phyloP scores from a whole-genome alignment of 352 stramenopile species.

The Phytophthora parvispora region DNA sequence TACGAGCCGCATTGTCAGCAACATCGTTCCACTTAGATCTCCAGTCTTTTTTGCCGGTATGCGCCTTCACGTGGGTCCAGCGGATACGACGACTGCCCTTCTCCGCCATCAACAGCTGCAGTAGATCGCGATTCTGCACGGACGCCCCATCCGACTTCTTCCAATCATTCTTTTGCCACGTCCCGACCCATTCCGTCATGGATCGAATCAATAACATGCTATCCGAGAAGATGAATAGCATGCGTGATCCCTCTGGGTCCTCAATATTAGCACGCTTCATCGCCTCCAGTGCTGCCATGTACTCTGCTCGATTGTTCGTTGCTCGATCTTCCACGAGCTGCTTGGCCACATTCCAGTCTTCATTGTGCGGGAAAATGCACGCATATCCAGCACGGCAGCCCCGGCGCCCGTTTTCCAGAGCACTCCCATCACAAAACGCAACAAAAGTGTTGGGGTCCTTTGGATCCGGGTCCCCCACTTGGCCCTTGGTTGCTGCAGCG shows the following conservation, averaged over 20 bases:
- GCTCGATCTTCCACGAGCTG: constrained; percentile 51
- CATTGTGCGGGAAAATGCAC: constrained; percentile 79
- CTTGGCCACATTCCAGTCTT: constrained; percentile 71
- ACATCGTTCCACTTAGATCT: constrained; percentile 83
- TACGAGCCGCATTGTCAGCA: constrained; percentile 58
- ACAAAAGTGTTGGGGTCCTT: constrained; percentile 63
- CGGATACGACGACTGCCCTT: constrained; percentile 17
- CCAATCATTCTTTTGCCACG: constrained; percentile 75
- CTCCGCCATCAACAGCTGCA: constrained; percentile 62
- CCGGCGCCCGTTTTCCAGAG: constrained; percentile 65
- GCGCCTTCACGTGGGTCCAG: constrained; percentile 64
- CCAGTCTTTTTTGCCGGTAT: constrained; percentile 70
- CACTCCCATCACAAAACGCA: constrained; percentile 85
- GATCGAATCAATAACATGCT: constrained; percentile 85
- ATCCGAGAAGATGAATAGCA: constrained; percentile 83
- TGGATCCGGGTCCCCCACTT: constrained; percentile 47
- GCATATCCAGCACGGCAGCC: constrained; percentile 71
- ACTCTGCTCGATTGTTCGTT: constrained; percentile 71
- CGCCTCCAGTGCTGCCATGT: constrained; percentile 63
- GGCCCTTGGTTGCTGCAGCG: constrained; percentile 4
- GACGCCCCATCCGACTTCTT: constrained; percentile 59
- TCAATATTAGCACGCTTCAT: constrained; percentile 78
- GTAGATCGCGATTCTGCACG: constrained; percentile 75
- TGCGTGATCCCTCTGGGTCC: constrained; percentile 33
- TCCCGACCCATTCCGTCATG: constrained; percentile 80